Evolutionary conservation across 345 rosid genomes (phyloP).

Genomic region (Euclidium syriacum): DNA sequence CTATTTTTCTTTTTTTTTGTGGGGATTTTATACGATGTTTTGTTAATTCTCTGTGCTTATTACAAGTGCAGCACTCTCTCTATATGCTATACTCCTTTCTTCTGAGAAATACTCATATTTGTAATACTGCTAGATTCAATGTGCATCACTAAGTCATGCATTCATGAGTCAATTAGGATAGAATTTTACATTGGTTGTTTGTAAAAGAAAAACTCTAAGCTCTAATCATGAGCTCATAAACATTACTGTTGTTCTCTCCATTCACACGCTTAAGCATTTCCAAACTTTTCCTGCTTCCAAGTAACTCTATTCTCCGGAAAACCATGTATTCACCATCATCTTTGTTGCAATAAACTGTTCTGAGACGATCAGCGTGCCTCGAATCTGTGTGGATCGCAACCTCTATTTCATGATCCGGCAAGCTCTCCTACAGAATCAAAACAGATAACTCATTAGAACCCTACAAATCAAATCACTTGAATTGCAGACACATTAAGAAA

Average conservation of each 20-base stretch:
- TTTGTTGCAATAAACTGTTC: conserved; percentile 53
- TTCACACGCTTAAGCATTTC: conserved; percentile 79
- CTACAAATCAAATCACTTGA: too few relatives aligned
- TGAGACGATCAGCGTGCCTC: conserved; percentile 73
- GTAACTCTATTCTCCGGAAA: conserved; percentile 67
- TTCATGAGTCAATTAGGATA: not conserved
- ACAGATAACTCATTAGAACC: too few relatives aligned
- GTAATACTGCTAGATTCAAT: conserved; percentile 10
- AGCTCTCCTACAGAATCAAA: conserved; percentile 54
- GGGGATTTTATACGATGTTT: conserved; percentile 12
- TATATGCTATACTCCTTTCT: conserved; percentile 15
- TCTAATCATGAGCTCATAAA: conserved; percentile 74
- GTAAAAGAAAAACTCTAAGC: conserved; percentile 34
- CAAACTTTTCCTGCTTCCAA: conserved; percentile 71
- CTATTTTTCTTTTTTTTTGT: conserved; percentile 3
- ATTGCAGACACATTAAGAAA: not conserved
- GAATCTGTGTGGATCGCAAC: conserved; percentile 85
- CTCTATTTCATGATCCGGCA: conserved; percentile 59
- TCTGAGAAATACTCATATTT: conserved; percentile 18
- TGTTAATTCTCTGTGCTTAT: conserved; percentile 16
- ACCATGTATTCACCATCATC: conserved; percentile 44
- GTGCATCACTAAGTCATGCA: not conserved
- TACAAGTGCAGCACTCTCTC: conserved; percentile 15
- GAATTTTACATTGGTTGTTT: not conserved
- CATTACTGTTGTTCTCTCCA: conserved; percentile 75